phyloP scores from a whole-genome alignment of 371 early-diverging fungal genomes.

The Nematocida sp. region DNA sequence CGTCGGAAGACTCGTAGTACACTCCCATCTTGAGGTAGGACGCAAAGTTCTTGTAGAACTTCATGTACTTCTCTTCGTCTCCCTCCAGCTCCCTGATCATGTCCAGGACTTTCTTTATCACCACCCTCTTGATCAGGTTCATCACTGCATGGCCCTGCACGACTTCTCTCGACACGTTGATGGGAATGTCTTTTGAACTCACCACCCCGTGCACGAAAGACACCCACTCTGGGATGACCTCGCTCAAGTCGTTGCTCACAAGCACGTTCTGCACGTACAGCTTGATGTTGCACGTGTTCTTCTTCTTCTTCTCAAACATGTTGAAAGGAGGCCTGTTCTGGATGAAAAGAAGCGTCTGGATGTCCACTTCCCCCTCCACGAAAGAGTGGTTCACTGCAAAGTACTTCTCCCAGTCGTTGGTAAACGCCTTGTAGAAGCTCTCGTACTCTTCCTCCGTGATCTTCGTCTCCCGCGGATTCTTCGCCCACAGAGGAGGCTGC shows the following conservation, averaged over 20 bases:
- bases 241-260: constrained; percentile 79
- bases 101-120: constrained; percentile 81
- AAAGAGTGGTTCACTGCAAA: constrained; percentile 75
- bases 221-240: constrained; percentile 79
- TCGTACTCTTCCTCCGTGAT: constrained; percentile 78
- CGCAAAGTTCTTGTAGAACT: constrained; percentile 83
- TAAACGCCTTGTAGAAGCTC: constrained; percentile 80
- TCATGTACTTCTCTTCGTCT: constrained; percentile 74
- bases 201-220: constrained; percentile 78
- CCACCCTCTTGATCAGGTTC: constrained; percentile 81
- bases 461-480: constrained; percentile 73
- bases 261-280: constrained; percentile 87
- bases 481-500: constrained; percentile 86
- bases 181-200: constrained; percentile 83
- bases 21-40: constrained; percentile 83
- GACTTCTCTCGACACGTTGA: constrained; percentile 88
- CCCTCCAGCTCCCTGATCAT: constrained; percentile 77
- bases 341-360: constrained; percentile 72
- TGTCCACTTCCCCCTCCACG: constrained; percentile 83
- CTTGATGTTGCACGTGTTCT: constrained; percentile 84
- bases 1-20: constrained; percentile 73
- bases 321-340: constrained; percentile 78
- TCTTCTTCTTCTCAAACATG: constrained; percentile 74
- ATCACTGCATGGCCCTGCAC: constrained; percentile 85
- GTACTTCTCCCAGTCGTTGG: constrained; percentile 89